Percentiles rank a stretch among this genome's conserved stretches.
phyloP scores from a whole-genome alignment of 352 stramenopile species.

The Pythium aquatile region DNA sequence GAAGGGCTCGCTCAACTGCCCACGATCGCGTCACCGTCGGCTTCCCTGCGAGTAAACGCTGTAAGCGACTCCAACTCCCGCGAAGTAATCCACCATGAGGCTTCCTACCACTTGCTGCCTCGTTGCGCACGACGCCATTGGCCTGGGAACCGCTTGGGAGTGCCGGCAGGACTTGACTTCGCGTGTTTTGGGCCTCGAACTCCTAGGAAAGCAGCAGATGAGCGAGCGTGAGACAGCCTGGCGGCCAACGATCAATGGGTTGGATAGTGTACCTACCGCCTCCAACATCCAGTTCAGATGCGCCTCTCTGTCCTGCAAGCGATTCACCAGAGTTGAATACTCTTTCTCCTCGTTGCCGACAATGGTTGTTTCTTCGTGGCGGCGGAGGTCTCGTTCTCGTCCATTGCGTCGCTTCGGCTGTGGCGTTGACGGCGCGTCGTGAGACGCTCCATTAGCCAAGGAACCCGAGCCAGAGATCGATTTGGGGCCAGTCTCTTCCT shows the following conservation, averaged over 20 bases:
- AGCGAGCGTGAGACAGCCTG: not conserved
- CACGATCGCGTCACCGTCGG: conserved; percentile 41
- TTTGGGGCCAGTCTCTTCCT: conserved; percentile 14
- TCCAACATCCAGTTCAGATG: conserved; percentile 74
- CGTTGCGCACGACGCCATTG: not conserved
- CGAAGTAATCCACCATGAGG: not conserved
- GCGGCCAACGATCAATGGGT: too few species aligned
- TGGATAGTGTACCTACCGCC: conserved; percentile 31
- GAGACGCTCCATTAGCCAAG: not conserved
- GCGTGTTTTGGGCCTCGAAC: conserved; percentile 68
- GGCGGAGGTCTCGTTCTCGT: not conserved
- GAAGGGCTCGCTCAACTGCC: conserved; percentile 56
- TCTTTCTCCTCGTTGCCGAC: conserved; percentile 10
- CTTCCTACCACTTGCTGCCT: not conserved
- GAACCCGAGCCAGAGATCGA: not conserved
- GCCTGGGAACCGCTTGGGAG: not conserved
- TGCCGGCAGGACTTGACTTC: not conserved
- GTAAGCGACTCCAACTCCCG: not conserved
- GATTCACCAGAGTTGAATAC: conserved; percentile 36
- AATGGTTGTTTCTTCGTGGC: conserved; percentile 6
- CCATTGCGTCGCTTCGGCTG: not conserved
- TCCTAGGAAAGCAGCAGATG: conserved; percentile 33
- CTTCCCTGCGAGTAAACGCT: conserved; percentile 6
- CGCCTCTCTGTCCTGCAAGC: conserved; percentile 58
- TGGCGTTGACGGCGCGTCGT: not conserved